Evolutionary conservation across 2,329 filamentous ascomycete genomes (phyloP).

Genomic region (Helminthosporium solani): DNA sequence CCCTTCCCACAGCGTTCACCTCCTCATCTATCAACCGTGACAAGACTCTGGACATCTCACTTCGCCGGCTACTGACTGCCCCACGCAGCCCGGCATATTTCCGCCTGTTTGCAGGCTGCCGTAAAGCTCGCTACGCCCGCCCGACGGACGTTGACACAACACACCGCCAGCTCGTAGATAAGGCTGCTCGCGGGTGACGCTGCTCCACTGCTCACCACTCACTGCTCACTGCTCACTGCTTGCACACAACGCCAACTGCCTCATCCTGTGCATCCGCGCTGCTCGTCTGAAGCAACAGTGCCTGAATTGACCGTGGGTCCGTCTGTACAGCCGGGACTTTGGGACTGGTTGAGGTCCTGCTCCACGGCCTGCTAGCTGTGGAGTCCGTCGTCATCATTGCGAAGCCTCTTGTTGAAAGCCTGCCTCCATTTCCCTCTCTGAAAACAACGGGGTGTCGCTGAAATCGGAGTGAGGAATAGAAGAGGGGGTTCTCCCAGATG

Average conservation of each 20-base stretch:
- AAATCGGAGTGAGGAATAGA: background rate
- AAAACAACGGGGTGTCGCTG: background rate
- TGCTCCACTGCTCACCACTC: background rate
- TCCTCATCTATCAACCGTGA: background rate
- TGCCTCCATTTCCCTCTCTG: background rate
- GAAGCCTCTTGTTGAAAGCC: background rate
- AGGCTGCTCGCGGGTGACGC: slow-evolving; percentile 15
- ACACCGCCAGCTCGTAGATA: slow-evolving; percentile 19
- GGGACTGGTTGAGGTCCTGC: background rate
- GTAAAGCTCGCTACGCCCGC: slow-evolving; percentile 22
- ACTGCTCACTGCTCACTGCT: background rate
- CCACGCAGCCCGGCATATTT: slow-evolving; percentile 3
- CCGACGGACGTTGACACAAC: slow-evolving; percentile 2
- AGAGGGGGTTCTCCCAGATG: slow-evolving; percentile 17
- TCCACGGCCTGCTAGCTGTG: background rate
- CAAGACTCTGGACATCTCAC: background rate
- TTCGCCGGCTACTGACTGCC: background rate
- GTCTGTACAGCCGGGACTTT: background rate
- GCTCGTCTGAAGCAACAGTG: no score
- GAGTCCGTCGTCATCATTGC: background rate
- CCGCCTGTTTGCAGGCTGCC: slow-evolving; percentile 11
- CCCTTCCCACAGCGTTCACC: background rate
- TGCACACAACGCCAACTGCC: no score
- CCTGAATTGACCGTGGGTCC: no score
- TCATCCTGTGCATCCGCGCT: no score